These are phyloP conservation scores for Tulasnella sp. DNA, from an alignment of 768 basidiomycete genomes.

Conservation along the genomic window DNA sequence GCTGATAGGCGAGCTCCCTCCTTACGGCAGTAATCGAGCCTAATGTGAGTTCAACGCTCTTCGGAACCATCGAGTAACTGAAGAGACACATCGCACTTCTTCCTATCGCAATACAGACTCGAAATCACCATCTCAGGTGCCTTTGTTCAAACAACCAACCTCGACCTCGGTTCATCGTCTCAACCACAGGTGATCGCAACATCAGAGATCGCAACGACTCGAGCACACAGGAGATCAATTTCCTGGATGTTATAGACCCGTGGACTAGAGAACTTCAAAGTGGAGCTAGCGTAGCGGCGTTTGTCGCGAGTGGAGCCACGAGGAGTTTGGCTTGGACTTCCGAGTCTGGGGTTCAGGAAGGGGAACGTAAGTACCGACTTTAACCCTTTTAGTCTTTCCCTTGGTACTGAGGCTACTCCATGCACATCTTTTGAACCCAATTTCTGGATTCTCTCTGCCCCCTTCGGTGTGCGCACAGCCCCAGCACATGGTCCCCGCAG, in stretches of 20 bases:
- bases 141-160: slow-evolving; percentile 36
- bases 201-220: slow-evolving; percentile 40
- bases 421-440: too few relatives aligned
- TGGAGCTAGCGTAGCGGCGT: slow-evolving; percentile 55
- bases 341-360: slow-evolving; percentile 56
- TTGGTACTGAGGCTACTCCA: neutral
- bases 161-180: slow-evolving; percentile 52
- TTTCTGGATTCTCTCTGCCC: too few relatives aligned
- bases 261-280: slow-evolving; percentile 48
- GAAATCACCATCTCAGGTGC: slow-evolving; percentile 39
- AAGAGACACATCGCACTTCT: neutral
- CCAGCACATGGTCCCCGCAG: slow-evolving; percentile 49
- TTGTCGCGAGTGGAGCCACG: slow-evolving; percentile 34
- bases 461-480: slow-evolving; percentile 37
- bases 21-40: too few relatives aligned
- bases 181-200: slow-evolving; percentile 36
- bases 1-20: too few relatives aligned
- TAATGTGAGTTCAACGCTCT: too few relatives aligned
- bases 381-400: neutral
- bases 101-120: slow-evolving; percentile 35
- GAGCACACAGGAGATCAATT: slow-evolving; percentile 42
- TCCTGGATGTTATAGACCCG: slow-evolving; percentile 48
- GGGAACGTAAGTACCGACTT: slow-evolving; percentile 37
- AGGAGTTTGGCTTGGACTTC: slow-evolving; percentile 45
- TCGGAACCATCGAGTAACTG: too few relatives aligned